Conservation (phyloP, 495 filamentous ascomycete species). For the Penicillium ochrochloron region DNA sequence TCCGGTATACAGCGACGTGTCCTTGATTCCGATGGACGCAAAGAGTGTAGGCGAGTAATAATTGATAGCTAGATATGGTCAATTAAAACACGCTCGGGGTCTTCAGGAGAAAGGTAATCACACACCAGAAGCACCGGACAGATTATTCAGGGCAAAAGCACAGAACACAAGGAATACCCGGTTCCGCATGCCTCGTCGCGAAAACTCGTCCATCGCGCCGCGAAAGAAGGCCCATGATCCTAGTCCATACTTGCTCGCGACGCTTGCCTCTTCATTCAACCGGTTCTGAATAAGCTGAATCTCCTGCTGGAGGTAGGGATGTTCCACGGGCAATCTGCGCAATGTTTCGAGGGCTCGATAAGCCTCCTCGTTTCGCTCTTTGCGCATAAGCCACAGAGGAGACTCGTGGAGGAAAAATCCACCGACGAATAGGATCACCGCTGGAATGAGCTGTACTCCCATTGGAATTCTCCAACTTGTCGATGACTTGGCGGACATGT, state of each 20-base stretch:
- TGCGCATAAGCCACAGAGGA: constrained; percentile 56
- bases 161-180: constrained; percentile 42
- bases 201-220: constrained; percentile 33
- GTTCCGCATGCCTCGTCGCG: constrained; percentile 40
- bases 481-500: constrained; percentile 11
- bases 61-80: constrained; percentile 38
- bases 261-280: constrained; percentile 26
- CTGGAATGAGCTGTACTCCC: constrained; percentile 51
- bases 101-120: constrained; percentile 38
- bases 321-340: constrained; percentile 54
- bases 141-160: constrained; percentile 59
- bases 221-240: constrained; percentile 11
- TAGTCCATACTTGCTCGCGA: constrained; percentile 1
- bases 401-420: constrained; percentile 47
- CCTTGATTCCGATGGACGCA: constrained; percentile 47
- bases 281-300: constrained; percentile 32
- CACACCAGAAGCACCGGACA: constrained; percentile 59
- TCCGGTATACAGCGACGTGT: constrained; percentile 44
- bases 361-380: constrained; percentile 54
- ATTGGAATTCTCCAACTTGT: constrained; percentile 51
- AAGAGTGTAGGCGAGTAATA: constrained; percentile 60
- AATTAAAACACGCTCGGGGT: constrained; percentile 26
- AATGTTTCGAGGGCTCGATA: constrained; percentile 56
- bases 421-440: constrained; percentile 39
- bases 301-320: constrained; percentile 59